Conservation (phyloP, 164 flowering plant genomes). For the Santalum album region DNA sequence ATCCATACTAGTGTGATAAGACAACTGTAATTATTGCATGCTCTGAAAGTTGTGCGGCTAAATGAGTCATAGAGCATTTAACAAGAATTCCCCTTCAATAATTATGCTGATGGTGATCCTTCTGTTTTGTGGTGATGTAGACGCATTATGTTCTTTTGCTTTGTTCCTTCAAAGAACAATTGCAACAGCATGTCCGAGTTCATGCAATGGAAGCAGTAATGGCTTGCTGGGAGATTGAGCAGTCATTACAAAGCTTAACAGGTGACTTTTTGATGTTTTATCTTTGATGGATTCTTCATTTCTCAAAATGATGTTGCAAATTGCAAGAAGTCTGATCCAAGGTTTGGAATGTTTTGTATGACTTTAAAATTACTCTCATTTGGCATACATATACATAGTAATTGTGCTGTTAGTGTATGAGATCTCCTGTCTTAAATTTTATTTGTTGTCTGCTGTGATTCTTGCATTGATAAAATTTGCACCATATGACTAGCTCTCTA, state of each 20-base stretch:
- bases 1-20: no score
- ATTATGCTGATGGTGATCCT: constrained; percentile 1
- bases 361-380: no score
- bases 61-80: no score
- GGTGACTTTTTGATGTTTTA: constrained; percentile 22
- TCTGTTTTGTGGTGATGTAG: constrained; percentile 21
- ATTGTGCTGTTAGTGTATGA: no score
- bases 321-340: no score
- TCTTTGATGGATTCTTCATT: background rate
- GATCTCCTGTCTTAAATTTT: background rate
- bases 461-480: background rate
- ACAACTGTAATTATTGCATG: no score
- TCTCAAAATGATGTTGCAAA: background rate
- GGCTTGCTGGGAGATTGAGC: constrained; percentile 87
- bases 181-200: constrained; percentile 69
- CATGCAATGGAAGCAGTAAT: constrained; percentile 85
- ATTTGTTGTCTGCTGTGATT: background rate
- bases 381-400: no score
- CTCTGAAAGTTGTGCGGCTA: no score
- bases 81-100: background rate
- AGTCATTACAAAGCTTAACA: constrained; percentile 66
- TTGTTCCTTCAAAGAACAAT: constrained; percentile 72
- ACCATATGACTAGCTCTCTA: background rate
- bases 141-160: constrained; percentile 67
- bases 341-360: no score